Percentiles rank a stretch among this genome's conserved stretches.
Evolutionary conservation across 208 protist genomes (phyloP).

Genomic region (Leptomonas seymouri): DNA sequence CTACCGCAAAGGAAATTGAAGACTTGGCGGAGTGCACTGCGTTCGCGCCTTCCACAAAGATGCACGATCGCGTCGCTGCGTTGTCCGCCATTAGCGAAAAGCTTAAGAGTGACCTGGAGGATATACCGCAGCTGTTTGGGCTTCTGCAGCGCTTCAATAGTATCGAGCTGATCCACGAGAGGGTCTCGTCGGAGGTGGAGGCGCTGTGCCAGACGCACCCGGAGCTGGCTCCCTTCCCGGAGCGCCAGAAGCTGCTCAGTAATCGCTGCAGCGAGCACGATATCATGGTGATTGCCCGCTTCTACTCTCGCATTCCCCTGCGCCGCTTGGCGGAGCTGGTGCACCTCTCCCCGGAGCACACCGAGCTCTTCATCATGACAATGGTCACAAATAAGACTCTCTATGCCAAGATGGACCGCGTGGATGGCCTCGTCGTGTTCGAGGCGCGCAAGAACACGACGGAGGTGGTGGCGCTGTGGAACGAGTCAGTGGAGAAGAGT

Average conservation of each 20-base stretch:
- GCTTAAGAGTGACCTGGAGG: slow-evolving; percentile 72
- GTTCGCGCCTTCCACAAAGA: slow-evolving; percentile 71
- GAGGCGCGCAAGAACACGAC: slow-evolving; percentile 85
- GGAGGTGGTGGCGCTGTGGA: slow-evolving; percentile 92
- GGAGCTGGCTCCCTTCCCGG: slow-evolving; percentile 61
- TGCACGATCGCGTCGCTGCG: slow-evolving; percentile 53
- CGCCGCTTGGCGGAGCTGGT: slow-evolving; percentile 91
- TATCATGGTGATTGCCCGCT: slow-evolving; percentile 93
- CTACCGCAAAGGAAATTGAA: slow-evolving; percentile 79
- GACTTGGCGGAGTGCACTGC: slow-evolving; percentile 80
- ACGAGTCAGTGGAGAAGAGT: slow-evolving; percentile 82
- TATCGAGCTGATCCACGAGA: slow-evolving; percentile 88
- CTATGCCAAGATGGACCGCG: slow-evolving; percentile 95
- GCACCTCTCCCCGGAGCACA: slow-evolving; percentile 82
- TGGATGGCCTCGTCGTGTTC: slow-evolving; percentile 93
- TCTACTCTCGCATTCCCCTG: slow-evolving; percentile 94
- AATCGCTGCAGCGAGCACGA: slow-evolving; percentile 97
- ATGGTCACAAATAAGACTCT: slow-evolving; percentile 92
- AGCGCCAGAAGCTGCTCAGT: slow-evolving; percentile 74
- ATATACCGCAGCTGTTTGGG: slow-evolving; percentile 67
- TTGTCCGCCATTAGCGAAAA: slow-evolving; percentile 52
- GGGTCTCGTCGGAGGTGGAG: slow-evolving; percentile 51
- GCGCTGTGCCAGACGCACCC: slow-evolving; percentile 71
- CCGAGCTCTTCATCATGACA: slow-evolving; percentile 92
- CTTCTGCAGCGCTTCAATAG: slow-evolving; percentile 85